Percentiles rank a stretch among this genome's conserved stretches.
These are phyloP conservation scores for Neurospora terricola DNA, from an alignment of 495 filamentous ascomycete genomes.

Conservation along the genomic window DNA sequence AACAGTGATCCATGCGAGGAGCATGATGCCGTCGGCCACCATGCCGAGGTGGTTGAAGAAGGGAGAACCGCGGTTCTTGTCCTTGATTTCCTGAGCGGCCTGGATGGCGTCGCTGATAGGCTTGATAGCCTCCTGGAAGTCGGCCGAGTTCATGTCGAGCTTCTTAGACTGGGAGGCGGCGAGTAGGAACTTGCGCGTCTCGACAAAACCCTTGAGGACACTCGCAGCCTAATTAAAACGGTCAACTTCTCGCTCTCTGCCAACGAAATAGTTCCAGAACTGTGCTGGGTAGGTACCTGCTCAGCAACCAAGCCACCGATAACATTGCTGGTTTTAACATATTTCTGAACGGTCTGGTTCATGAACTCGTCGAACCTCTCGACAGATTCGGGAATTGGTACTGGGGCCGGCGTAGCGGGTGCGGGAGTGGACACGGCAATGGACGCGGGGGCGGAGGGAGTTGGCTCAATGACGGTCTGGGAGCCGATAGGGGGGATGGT, in stretches of 20 bases:
- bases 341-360: conserved; percentile 62
- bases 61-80: conserved; percentile 61
- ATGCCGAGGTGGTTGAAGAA: conserved; percentile 70
- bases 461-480: conserved; percentile 20
- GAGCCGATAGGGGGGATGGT: conserved; percentile 32
- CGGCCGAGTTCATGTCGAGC: conserved; percentile 58
- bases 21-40: conserved; percentile 79
- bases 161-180: conserved; percentile 88
- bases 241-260: background rate
- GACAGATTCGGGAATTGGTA: conserved; percentile 63
- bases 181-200: conserved; percentile 77
- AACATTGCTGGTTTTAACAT: conserved; percentile 64
- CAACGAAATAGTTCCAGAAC: background rate
- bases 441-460: conserved; percentile 7
- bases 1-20: conserved; percentile 75
- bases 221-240: conserved; percentile 20
- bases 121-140: conserved; percentile 51
- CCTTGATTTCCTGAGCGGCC: conserved; percentile 64
- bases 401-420: conserved; percentile 33
- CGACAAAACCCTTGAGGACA: conserved; percentile 51
- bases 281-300: conserved; percentile 46
- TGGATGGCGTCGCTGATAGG: conserved; percentile 72
- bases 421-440: conserved; percentile 20
- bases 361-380: conserved; percentile 81
- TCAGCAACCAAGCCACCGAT: conserved; percentile 71